Evolutionary conservation across 2,329 filamentous ascomycete genomes (phyloP).

Genomic region (Capronia epimyces): DNA sequence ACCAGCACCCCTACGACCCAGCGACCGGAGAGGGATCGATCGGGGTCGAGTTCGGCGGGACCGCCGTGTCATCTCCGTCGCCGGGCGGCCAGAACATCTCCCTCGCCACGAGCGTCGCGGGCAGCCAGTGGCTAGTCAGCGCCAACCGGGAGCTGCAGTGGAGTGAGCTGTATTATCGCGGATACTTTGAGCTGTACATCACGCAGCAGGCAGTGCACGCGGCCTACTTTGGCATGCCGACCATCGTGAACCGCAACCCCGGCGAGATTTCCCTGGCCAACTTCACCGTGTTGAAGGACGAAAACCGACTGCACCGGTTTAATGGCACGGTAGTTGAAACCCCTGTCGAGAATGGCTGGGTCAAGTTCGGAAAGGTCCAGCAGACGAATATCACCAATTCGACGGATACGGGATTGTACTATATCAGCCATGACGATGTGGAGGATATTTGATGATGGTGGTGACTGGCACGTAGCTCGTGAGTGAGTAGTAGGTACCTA

Average conservation of each 20-base stretch:
- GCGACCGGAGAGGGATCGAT: slow-evolving; percentile 52
- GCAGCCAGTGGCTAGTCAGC: slow-evolving; percentile 41
- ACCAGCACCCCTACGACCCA: slow-evolving; percentile 49
- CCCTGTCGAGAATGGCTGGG: slow-evolving; percentile 40
- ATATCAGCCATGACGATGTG: slow-evolving; percentile 28
- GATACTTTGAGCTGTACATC: slow-evolving; percentile 63
- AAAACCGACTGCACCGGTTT: slow-evolving; percentile 51
- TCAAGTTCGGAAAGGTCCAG: slow-evolving; percentile 33
- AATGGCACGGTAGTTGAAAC: slow-evolving; percentile 44
- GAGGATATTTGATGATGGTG: too few relatives aligned
- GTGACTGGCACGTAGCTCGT: too few relatives aligned
- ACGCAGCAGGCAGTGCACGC: slow-evolving; percentile 55
- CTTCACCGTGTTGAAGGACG: slow-evolving; percentile 61
- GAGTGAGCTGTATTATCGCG: slow-evolving; percentile 68
- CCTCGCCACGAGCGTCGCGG: slow-evolving; percentile 47
- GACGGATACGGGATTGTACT: slow-evolving; percentile 34
- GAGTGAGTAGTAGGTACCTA: too few relatives aligned
- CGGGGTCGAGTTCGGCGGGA: slow-evolving; percentile 61
- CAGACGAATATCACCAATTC: slow-evolving; percentile 35
- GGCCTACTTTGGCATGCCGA: slow-evolving; percentile 60
- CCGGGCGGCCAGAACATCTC: slow-evolving; percentile 57
- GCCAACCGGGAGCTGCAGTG: slow-evolving; percentile 63
- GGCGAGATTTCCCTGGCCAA: slow-evolving; percentile 64
- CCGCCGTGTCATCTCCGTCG: slow-evolving; percentile 58
- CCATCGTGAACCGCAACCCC: slow-evolving; percentile 53